A percentile compares a stretch with the other conserved stretches of the same genome.
Conservation (phyloP, 2,329 filamentous ascomycete species). For the Calonectria naviculata region DNA sequence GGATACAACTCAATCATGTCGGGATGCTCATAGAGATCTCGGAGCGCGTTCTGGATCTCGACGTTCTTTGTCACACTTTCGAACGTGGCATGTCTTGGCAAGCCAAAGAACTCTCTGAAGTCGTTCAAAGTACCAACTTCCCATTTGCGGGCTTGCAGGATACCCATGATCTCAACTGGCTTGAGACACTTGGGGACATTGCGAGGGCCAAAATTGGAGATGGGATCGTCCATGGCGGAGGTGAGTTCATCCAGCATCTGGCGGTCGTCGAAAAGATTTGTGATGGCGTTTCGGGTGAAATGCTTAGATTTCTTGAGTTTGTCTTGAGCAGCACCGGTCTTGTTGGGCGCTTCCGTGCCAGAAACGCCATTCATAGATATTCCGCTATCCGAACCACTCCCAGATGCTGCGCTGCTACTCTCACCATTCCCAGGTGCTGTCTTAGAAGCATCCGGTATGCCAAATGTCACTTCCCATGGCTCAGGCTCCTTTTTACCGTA, state of each 20-base stretch:
- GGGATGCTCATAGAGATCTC: conserved; percentile 66
- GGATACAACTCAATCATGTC: conserved; percentile 73
- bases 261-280: conserved; percentile 18
- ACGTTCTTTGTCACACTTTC: conserved; percentile 43
- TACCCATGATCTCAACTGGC: conserved; percentile 69
- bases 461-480: not conserved
- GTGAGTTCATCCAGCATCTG: conserved; percentile 47
- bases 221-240: conserved; percentile 55
- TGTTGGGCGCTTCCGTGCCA: not conserved
- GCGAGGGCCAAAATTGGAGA: conserved; percentile 58
- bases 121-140: conserved; percentile 70
- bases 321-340: no score
- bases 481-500: not conserved
- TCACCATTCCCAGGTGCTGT: not conserved
- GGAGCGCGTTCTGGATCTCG: conserved; percentile 20
- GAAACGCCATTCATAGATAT: not conserved
- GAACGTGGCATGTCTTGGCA: conserved; percentile 66
- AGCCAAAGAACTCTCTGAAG: conserved; percentile 69
- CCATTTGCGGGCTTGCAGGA: conserved; percentile 67
- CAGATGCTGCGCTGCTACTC: not conserved
- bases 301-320: not conserved
- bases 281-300: conserved; percentile 26
- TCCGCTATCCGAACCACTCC: not conserved
- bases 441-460: not conserved
- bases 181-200: conserved; percentile 67